Conservation (phyloP, 805 yeast species). For the Lipomyces anomalus region DNA sequence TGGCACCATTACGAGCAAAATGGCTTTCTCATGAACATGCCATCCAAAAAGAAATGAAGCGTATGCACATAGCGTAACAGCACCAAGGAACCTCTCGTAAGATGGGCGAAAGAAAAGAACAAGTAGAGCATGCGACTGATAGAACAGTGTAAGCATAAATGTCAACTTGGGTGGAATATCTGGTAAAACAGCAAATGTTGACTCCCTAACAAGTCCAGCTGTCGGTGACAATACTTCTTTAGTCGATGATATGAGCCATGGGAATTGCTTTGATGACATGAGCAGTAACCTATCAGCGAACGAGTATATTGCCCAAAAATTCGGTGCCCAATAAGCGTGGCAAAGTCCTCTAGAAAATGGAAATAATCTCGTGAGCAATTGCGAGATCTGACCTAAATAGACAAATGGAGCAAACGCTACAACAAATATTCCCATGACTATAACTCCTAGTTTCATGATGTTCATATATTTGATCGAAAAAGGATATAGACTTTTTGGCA, state of each 20-base stretch:
- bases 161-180: conserved; percentile 72
- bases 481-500: conserved; percentile 29
- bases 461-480: conserved; percentile 31
- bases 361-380: conserved; percentile 65
- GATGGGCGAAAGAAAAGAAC: conserved; percentile 53
- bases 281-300: conserved; percentile 53
- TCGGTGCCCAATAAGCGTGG: conserved; percentile 99
- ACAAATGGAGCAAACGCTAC: conserved; percentile 77
- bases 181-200: conserved; percentile 73
- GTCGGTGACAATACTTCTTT: conserved; percentile 39
- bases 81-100: conserved; percentile 72
- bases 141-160: conserved; percentile 73
- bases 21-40: conserved; percentile 98
- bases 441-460: conserved; percentile 56
- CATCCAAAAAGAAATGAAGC: conserved; percentile 92
- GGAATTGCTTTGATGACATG: background rate
- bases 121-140: conserved; percentile 47
- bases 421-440: conserved; percentile 56
- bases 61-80: conserved; percentile 82
- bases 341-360: conserved; percentile 94
- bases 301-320: conserved; percentile 92
- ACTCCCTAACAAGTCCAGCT: conserved; percentile 89
- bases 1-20: conserved; percentile 84
- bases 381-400: conserved; percentile 54
- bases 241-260: background rate